Evolutionary conservation across 208 protist genomes (phyloP), one percentile per base, ranked within the genome.

Genomic region (Acanthamoeba royreba): DNA sequence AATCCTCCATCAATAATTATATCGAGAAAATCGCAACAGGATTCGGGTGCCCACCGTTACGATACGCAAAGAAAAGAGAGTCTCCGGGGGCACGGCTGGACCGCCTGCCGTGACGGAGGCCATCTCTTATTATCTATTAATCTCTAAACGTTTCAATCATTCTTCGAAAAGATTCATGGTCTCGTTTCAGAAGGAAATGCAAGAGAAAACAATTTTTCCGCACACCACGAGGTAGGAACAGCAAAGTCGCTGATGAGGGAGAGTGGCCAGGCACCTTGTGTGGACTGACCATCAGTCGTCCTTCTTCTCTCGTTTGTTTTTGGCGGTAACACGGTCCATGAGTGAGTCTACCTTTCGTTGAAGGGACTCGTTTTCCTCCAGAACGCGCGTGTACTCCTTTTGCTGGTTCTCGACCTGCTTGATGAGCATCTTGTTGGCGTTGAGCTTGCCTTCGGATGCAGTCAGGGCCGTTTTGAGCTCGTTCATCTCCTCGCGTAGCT

Each of bases 361-460:
- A 17, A 85, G 74, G 35, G 8, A 38, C 17, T 45, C 38, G 35
- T 85, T 85, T 7, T 85, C 74, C 38, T 85, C 74, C 17, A 42
- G 35, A 7, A 85, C 5, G 13, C 74, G 74, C 38, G 46, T 45
- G 74, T 85, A 85, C 74, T 85, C 74, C 74, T 85, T 85, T 38
- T 85, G 74, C 45, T 85, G 74, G 74, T 85, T 85, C 74, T 85
- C 74, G 5, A 28, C 74, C 35, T 85, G 74, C 74, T 46, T 35
- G 17, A 38, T 49, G 11, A 85, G 35, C 74, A 85, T 85, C 45
- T 85, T 85, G 7, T 25, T 22, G 5, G 74, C 13, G 38, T 46
- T 85, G 74, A 85, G 38, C 74, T 85, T 35, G 35, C 33, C 13
- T 22, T 28, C 17, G 22, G 74, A 25, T 8, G 35, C 74, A 17